Base-by-base conservation (phyloP, 2,329 filamentous ascomycete species). In the Aspergillus proliferans region DNA sequence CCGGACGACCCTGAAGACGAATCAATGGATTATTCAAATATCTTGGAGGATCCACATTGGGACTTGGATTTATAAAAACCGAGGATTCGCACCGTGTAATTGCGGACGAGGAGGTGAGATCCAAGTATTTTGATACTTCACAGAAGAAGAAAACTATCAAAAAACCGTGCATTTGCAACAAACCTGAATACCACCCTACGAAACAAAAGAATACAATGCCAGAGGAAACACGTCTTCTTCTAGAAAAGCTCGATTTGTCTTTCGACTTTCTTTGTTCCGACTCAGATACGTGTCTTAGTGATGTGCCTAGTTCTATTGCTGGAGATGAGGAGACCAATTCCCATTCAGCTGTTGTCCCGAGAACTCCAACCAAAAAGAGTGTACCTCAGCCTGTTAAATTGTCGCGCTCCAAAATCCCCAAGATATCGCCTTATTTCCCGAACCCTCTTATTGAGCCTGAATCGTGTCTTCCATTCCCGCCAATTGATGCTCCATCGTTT, bases 401-500 rank as follows among this genome's bases (percentile, higher is more conserved):
- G 8, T 28, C 51, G 28, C 56, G 54, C 28, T 45, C 52, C 34
- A 66, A 56, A 50, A 52, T 46, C 15, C 58, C 56, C 8, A 71
- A 62, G 47, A 59, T 61, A 43, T 76, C 73, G 3, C 74, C 67
- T 18, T 76, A 73, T 54, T 76, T 76, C 51, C 63, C 67, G 2
- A 57, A 52, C 44, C 57, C 58, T 14, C 59, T 58, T 8, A 51
- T 59, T 46, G 59, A 67, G 45, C 52, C 66, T 47, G 55, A 71
- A 8, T 79, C 77, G 4, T 74, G 70, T 52, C 71, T 77, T 6
- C 75, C 73, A 2, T 88, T 92, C 55, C 87, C 88, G 0, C 79
- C 83, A 0, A 79, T 90, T 30, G 76, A 78, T 6, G 74, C 80
- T 0, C 63, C 75, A 0, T 67, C 62, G 5, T 95, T 95, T 62